Evolutionary conservation across 2,329 filamentous ascomycete species (phyloP).

Genomic region (Aspergillus novoparasiticus): DNA sequence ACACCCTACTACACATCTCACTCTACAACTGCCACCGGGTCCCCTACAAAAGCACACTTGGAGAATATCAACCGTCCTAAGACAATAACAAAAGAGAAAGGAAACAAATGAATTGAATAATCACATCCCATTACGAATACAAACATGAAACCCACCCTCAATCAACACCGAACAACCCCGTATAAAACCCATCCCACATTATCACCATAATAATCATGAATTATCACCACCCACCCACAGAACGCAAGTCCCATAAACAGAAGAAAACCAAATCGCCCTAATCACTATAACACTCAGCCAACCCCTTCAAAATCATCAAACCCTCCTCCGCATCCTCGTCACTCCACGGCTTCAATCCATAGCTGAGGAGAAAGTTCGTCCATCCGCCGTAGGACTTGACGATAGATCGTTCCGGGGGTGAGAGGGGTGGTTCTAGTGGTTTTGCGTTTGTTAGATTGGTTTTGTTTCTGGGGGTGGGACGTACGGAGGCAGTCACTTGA

Average conservation of each 20-base stretch:
- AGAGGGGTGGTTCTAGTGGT: conserved; percentile 28
- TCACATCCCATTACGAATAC: too few species aligned
- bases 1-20: too few species aligned
- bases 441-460: neutral
- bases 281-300: conserved; percentile 5
- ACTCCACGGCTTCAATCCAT: conserved; percentile 29
- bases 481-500: conserved; percentile 14
- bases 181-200: too few species aligned
- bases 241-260: too few species aligned
- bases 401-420: conserved; percentile 25
- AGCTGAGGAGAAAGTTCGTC: conserved; percentile 27
- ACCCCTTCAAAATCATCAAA: conserved; percentile 17
- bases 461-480: neutral
- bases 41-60: too few species aligned
- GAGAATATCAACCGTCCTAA: too few species aligned
- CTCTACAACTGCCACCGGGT: too few species aligned
- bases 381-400: conserved; percentile 33
- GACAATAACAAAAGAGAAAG: accelerated
- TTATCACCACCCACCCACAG: too few species aligned
- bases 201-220: too few species aligned
- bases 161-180: too few species aligned
- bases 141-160: too few species aligned
- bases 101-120: too few species aligned
- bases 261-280: neutral
- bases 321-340: conserved; percentile 27